Base-by-base conservation (phyloP, 2,329 filamentous ascomycete genomes). In the Clarireedia homoeocarpa region DNA sequence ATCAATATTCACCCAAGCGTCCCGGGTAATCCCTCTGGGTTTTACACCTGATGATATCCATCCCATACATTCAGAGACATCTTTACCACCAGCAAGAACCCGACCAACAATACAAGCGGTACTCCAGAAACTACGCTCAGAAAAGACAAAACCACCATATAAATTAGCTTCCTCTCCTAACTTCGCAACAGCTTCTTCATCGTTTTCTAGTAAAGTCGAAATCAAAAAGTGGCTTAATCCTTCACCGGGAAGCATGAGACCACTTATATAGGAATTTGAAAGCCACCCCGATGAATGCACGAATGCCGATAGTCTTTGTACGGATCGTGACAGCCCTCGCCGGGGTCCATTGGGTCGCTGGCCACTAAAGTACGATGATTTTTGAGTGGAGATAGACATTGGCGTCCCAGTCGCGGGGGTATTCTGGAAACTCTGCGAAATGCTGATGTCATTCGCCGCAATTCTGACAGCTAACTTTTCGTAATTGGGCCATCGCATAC, bases 71-170 rank as follows among this genome's bases (percentile, higher is more conserved):
- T 86, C 83, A 0, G 77, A 77, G 15, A 82, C 78, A 2, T 82
- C 82, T 53, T 77, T 77, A 6, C 81, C 79, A 27, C 82, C 83
- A 30, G 83, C 83, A 36, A 87, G 71, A 3, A 87, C 82, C 27
- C 82, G 78, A 3, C 83, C 84, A 9, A 86, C 78, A 44, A 87
- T 75, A 65, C 83, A 86, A 12, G 78, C 75, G 1, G 80, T 85
- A 69, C 83, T 86, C 84, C 84, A 87, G 67, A 86, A 87, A 59
- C 82, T 86, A 72, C 81, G 84, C 2, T 77, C 77, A 4, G 69
- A 71, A 63, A 85, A 86, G 3, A 85, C 74, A 60, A 87, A 86
- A 0, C 84, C 84, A 15, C 81, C 80, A 45, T 81, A 83, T 0
- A 87, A 70, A 59, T 83, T 84, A 3, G 82, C 82, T 64, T 81